Evolutionary conservation across 768 basidiomycete genomes (phyloP).

Genomic region (Rhizopogon sp.): DNA sequence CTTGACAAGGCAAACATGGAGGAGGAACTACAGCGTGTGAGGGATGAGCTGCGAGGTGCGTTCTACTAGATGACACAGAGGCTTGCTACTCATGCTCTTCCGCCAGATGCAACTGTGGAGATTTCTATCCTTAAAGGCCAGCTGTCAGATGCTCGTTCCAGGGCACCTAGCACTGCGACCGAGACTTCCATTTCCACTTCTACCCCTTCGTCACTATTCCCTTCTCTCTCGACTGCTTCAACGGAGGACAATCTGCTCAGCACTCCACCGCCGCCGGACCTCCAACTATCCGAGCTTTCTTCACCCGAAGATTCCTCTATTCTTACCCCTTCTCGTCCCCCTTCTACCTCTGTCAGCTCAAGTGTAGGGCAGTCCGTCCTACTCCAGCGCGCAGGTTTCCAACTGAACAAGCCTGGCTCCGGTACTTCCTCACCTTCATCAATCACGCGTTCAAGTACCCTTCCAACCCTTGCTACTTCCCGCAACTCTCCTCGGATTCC

Average conservation of each 20-base stretch:
- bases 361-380: conserved; percentile 40
- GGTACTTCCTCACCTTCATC: conserved; percentile 41
- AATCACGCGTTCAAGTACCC: conserved; percentile 52
- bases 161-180: conserved; percentile 23
- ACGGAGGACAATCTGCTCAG: conserved; percentile 54
- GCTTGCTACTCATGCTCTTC: conserved; percentile 11
- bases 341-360: conserved; percentile 26
- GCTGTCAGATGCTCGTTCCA: conserved; percentile 36
- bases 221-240: conserved; percentile 22
- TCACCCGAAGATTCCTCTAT: conserved; percentile 37
- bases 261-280: conserved; percentile 54
- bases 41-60: conserved; percentile 89
- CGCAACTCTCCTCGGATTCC: conserved; percentile 45
- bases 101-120: conserved; percentile 78
- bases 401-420: conserved; percentile 35
- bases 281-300: conserved; percentile 54
- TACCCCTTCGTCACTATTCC: conserved; percentile 29
- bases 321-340: conserved; percentile 27
- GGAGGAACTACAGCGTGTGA: conserved; percentile 85
- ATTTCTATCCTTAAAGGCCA: conserved; percentile 80
- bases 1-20: conserved; percentile 86
- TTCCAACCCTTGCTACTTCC: conserved; percentile 46
- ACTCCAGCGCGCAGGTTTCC: conserved; percentile 49
- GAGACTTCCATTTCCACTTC: conserved; percentile 22
- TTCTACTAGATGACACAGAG: not conserved